Evolutionary conservation across 2,329 filamentous ascomycete species (phyloP).

Genomic region (Teratosphaeria destructans): DNA sequence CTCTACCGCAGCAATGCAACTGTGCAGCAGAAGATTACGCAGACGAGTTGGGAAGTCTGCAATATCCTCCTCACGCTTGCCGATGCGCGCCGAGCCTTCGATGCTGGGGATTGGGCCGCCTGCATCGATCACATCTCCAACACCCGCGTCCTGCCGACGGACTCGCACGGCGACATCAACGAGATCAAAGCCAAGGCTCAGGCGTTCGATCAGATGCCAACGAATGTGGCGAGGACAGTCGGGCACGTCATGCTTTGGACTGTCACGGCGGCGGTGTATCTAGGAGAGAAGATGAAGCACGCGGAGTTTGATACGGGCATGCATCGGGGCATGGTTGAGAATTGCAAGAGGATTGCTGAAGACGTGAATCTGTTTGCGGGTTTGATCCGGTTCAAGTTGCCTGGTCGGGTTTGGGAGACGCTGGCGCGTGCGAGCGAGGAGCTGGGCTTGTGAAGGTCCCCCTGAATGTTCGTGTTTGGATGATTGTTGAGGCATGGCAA

Average conservation of each 20-base stretch:
- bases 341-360: conserved; percentile 69
- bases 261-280: conserved; percentile 71
- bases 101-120: conserved; percentile 47
- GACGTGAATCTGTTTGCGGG: conserved; percentile 92
- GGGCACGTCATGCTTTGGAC: conserved; percentile 92
- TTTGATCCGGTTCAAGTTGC: conserved; percentile 82
- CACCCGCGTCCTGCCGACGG: conserved; percentile 70
- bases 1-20: conserved; percentile 53
- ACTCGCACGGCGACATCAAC: conserved; percentile 62
- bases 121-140: conserved; percentile 58
- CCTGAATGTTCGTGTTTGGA: not conserved
- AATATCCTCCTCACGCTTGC: conserved; percentile 51
- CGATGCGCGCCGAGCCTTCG: conserved; percentile 49
- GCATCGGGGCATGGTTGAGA: conserved; percentile 49
- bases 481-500: not conserved
- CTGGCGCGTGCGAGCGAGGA: conserved; percentile 72
- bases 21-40: conserved; percentile 50
- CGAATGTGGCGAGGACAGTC: conserved; percentile 77
- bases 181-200: conserved; percentile 70
- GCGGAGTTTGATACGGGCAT: conserved; percentile 57
- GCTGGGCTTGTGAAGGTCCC: conserved; percentile 23
- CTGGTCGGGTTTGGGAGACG: conserved; percentile 77
- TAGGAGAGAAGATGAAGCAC: conserved; percentile 59
- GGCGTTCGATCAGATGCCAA: conserved; percentile 66
- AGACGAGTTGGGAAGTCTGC: conserved; percentile 48